A percentile compares a stretch with the other conserved stretches of the same genome.
Evolutionary conservation across 306 rosid genomes (phyloP).

Genomic region (Quercus variabilis): DNA sequence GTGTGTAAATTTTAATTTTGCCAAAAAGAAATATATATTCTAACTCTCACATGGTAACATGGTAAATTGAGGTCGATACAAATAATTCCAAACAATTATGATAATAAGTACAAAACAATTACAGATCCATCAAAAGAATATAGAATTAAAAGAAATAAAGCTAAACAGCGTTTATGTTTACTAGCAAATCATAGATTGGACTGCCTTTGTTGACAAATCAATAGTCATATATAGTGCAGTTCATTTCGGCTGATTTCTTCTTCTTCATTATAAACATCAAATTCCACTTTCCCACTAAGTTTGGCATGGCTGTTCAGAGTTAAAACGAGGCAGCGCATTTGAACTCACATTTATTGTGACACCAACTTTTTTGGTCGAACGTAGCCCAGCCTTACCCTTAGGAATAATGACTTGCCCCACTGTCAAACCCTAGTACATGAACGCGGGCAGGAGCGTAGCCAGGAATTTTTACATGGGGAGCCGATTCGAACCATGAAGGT

Average conservation of each 20-base stretch:
- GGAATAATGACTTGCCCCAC: slow-evolving; percentile 24
- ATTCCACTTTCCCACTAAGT: slow-evolving; percentile 23
- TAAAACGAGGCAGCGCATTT: background rate
- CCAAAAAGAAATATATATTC: no score
- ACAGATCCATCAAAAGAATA: background rate
- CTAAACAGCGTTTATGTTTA: background rate
- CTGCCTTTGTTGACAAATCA: background rate
- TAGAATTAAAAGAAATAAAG: background rate
- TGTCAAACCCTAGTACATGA: background rate
- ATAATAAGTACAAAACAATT: no score
- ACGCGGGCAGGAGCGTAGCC: background rate
- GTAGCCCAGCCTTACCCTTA: slow-evolving; percentile 15
- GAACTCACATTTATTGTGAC: slow-evolving; percentile 24
- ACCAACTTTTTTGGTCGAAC: slow-evolving; percentile 24
- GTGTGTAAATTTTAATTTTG: no score
- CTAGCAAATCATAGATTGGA: slow-evolving; percentile 4
- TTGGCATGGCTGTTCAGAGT: slow-evolving; percentile 13
- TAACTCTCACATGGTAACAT: no score
- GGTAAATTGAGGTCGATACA: background rate
- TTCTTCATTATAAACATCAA: slow-evolving; percentile 24
- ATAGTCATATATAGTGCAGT: slow-evolving; percentile 17
- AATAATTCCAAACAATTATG: no score
- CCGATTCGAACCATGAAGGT: no score
- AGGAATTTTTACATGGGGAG: no score
- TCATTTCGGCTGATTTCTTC: slow-evolving; percentile 21